Evolutionary conservation across 2,329 filamentous ascomycete genomes (phyloP).

Genomic region (Botrytis galanthina): DNA sequence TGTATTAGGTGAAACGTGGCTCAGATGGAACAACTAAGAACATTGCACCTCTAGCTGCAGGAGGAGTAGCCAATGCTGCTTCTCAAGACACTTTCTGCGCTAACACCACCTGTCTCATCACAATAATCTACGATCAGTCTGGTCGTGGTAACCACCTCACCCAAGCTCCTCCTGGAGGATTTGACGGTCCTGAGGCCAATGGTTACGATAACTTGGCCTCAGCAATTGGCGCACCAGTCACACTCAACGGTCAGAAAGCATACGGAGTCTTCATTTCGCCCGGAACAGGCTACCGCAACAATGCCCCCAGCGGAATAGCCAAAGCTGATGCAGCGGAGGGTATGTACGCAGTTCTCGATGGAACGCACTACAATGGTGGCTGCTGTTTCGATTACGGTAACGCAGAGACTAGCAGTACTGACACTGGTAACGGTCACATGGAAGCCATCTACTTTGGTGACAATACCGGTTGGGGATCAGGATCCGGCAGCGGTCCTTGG

Average conservation of each 20-base stretch:
- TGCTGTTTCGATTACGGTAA: conserved; percentile 61
- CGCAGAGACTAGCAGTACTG: conserved; percentile 50
- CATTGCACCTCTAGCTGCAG: conserved; percentile 49
- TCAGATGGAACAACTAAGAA: conserved; percentile 45
- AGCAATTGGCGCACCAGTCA: conserved; percentile 60
- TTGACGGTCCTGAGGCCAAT: conserved; percentile 52
- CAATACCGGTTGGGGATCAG: conserved; percentile 54
- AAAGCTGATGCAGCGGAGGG: conserved; percentile 55
- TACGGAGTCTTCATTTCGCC: conserved; percentile 63
- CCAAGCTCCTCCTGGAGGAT: conserved; percentile 58
- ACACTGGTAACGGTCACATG: conserved; percentile 64
- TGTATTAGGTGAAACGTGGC: conserved; percentile 47
- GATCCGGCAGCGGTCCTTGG: conserved; percentile 61
- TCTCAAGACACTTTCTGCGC: conserved; percentile 61
- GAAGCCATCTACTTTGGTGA: conserved; percentile 65
- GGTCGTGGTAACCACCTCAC: conserved; percentile 60
- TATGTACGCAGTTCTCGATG: conserved; percentile 60
- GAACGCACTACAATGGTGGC: conserved; percentile 55
- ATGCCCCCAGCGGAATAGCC: conserved; percentile 51
- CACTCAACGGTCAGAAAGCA: conserved; percentile 57
- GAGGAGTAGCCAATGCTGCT: conserved; percentile 60
- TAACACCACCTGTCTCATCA: conserved; percentile 60
- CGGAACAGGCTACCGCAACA: conserved; percentile 62
- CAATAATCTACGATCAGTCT: conserved; percentile 65
- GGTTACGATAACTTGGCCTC: conserved; percentile 60